phyloP scores from a whole-genome alignment of 139 green algal species.

The Micractinium conductrix region DNA sequence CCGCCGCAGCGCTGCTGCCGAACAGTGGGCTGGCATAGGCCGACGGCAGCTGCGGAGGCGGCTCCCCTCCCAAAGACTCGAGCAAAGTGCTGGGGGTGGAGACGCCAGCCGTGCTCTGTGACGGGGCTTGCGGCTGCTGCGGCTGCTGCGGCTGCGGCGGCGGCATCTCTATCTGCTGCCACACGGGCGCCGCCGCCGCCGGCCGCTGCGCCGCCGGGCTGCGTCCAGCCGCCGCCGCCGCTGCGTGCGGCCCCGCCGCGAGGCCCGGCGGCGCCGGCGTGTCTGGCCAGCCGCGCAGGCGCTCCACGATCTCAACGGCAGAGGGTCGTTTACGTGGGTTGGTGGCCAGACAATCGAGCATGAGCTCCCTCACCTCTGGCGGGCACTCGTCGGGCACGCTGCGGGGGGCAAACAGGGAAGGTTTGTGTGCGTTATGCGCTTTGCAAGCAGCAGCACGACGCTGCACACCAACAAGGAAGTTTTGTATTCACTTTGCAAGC shows the following conservation, averaged over 20 bases:
- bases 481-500: no score
- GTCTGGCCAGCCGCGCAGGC: background rate
- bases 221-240: background rate
- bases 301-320: conserved; percentile 36
- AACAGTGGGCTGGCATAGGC: conserved; percentile 14
- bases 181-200: background rate
- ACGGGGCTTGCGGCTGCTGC: no score
- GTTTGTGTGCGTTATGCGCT: background rate
- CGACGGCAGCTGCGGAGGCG: background rate
- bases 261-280: background rate
- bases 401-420: background rate
- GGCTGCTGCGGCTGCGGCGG: no score
- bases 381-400: conserved; percentile 49
- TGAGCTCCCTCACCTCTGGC: conserved; percentile 16
- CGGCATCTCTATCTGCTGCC: no score
- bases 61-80: background rate
- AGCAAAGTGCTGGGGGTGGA: no score
- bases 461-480: no score
- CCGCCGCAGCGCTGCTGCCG: background rate
- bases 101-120: no score
- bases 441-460: background rate
- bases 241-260: no score
- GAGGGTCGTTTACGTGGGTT: conserved; percentile 37
- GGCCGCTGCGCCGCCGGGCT: background rate
- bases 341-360: conserved; percentile 23